A percentile compares a stretch with the other conserved stretches of the same genome.
Evolutionary conservation across 139 green algal genomes (phyloP).

Genomic region (Tetradesmus obliquus): DNA sequence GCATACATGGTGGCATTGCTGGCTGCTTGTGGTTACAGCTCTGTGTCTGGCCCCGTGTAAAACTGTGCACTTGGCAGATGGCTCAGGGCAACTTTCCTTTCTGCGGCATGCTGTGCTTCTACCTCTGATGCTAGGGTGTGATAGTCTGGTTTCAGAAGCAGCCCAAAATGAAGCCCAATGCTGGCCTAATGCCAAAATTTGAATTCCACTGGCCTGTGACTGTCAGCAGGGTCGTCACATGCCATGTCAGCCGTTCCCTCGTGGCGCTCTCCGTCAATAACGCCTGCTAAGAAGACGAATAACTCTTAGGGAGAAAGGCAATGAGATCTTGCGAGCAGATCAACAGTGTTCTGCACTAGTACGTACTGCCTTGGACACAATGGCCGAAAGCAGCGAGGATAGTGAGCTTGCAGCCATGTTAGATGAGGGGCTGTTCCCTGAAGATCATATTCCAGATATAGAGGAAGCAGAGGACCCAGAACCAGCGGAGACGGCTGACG

Average conservation of each 20-base stretch:
- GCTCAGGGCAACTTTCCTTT: neutral
- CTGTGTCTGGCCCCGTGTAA: no score
- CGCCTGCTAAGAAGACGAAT: neutral
- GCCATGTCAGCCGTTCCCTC: neutral
- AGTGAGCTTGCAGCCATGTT: conserved; percentile 27
- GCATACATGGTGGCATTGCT: neutral
- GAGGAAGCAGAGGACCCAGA: neutral
- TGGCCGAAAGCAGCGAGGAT: conserved; percentile 27
- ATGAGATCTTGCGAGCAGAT: neutral
- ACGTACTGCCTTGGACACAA: neutral
- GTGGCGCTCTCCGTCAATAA: neutral
- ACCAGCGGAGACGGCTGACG: neutral
- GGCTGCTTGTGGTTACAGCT: no score
- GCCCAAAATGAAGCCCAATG: no score
- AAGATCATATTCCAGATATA: neutral
- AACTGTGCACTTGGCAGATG: neutral
- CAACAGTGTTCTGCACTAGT: neutral
- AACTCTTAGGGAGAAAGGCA: neutral
- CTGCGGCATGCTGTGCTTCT: neutral
- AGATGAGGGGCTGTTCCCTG: conserved; percentile 27
- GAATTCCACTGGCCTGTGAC: no score
- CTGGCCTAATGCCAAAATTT: no score
- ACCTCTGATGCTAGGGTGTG: no score
- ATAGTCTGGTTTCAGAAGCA: no score
- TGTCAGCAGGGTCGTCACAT: neutral